Percentiles rank a stretch among this genome's conserved stretches.
Evolutionary conservation across 768 basidiomycete genomes (phyloP).

Genomic region (Russula earlei): DNA sequence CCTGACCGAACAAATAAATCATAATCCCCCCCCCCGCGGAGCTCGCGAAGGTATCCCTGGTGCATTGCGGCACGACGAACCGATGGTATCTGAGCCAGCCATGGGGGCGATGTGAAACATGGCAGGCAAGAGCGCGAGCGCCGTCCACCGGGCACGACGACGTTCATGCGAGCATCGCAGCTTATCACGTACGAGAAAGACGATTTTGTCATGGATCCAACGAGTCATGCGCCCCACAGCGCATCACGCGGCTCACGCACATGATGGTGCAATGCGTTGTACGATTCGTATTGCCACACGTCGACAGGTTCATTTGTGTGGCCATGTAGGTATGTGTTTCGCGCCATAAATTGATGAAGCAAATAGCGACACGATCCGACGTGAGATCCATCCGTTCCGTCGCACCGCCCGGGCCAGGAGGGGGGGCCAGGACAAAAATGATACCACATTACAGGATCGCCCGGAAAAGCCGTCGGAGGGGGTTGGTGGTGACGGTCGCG

Average conservation of each 20-base stretch:
- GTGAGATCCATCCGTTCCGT: background rate
- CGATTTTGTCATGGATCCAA: background rate
- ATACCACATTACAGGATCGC: background rate
- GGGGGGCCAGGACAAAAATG: background rate
- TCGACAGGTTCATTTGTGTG: background rate
- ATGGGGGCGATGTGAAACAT: background rate
- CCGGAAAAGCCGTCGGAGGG: background rate
- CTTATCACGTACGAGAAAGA: background rate
- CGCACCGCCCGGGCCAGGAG: background rate
- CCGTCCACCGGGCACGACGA: background rate
- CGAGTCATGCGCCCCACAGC: background rate
- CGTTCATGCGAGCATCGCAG: background rate
- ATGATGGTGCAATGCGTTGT: background rate
- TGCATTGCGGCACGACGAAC: background rate
- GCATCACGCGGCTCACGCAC: background rate
- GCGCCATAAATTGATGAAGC: background rate
- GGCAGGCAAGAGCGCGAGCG: background rate
- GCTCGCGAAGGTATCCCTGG: background rate
- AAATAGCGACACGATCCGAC: background rate
- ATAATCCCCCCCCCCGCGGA: background rate
- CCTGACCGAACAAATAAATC: background rate
- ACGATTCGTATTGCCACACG: background rate
- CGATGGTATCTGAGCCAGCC: background rate
- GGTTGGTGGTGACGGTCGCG: too few species aligned
- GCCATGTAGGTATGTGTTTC: background rate